Base-by-base conservation (phyloP, 2,329 filamentous ascomycete species). In the Sarocladiaceae sp. region DNA sequence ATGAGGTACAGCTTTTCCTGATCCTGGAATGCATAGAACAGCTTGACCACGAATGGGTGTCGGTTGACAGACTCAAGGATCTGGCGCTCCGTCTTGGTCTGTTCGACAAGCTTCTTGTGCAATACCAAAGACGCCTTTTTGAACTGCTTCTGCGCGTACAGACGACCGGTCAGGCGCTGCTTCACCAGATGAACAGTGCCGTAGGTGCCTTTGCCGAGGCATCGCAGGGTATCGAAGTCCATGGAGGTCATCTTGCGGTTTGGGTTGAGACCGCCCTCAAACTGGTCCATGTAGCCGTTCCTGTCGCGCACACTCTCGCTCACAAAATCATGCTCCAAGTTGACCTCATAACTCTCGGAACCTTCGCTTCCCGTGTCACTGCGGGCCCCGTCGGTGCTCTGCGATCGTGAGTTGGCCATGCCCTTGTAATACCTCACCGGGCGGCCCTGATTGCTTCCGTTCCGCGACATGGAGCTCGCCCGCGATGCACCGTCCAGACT, bases 131-230 rank as follows among this genome's bases (percentile, higher is more conserved):
- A 95, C 1, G 94, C 93, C 68, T 98, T 98, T 63, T 91, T 93
- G 68, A 98, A 93, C 66, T 97, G 91, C 71, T 98, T 98, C 69
- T 98, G 94, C 1, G 93, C 94, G 58, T 90, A 98, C 4, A 98
- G 77, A 33, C 87, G 83, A 33, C 93, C 93, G 2, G 90, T 96
- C 23, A 80, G 70, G 42, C 80, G 81, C 67, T 98, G 91, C 67
- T 90, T 93, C 49, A 98, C 94, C 21, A 98, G 76, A 35, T 95
- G 70, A 10, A 98, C 94, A 1, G 91, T 98, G 27, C 93, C 93
- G 60, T 93, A 98, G 12, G 93, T 89, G 40, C 93, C 93, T 61
- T 97, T 97, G 46, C 94, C 94, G 18, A 98, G 82, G 63, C 91
- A 97, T 41, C 88, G 86, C 42, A 98, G 69, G 10, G 86, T 81